A percentile compares a stretch with the other conserved stretches of the same genome.
Evolutionary conservation across 2,329 filamentous ascomycete species (phyloP).

Genomic region (Colletotrichum sansevieriae): DNA sequence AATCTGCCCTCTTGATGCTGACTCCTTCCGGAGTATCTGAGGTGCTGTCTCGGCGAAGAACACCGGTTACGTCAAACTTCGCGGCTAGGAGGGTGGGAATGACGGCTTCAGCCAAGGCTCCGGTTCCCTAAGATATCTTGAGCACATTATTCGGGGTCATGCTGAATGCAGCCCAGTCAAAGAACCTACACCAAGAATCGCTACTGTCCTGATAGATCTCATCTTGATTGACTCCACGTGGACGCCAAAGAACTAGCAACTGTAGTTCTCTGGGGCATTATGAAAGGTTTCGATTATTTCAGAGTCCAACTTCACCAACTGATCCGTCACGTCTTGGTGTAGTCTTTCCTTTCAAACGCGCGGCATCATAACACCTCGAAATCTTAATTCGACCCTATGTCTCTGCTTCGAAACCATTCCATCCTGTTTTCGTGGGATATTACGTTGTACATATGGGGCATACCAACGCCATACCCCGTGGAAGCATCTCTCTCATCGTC

Average conservation of each 20-base stretch:
- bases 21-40: constrained; percentile 50
- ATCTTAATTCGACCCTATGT: too few species aligned
- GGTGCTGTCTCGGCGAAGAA: background rate
- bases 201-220: constrained; percentile 5
- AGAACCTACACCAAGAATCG: constrained; percentile 21
- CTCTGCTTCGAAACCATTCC: too few species aligned
- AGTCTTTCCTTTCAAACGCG: too few species aligned
- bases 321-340: too few species aligned
- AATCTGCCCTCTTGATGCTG: constrained; percentile 57
- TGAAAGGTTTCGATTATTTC: too few species aligned
- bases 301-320: too few species aligned
- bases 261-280: too few species aligned
- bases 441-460: background rate
- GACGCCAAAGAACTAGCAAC: too few species aligned
- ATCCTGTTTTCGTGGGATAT: background rate
- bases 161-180: accelerated
- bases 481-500: accelerated
- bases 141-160: too few species aligned
- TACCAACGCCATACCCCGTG: background rate
- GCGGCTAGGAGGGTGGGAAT: constrained; percentile 19
- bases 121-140: constrained; percentile 3
- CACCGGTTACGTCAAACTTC: constrained; percentile 5
- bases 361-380: too few species aligned
- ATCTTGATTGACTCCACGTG: background rate
- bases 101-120: constrained; percentile 13